A percentile compares a stretch with the other conserved stretches of the same genome.
Evolutionary conservation across 2,329 filamentous ascomycete genomes (phyloP).

Genomic region (Zymoseptoria pseudotritici): DNA sequence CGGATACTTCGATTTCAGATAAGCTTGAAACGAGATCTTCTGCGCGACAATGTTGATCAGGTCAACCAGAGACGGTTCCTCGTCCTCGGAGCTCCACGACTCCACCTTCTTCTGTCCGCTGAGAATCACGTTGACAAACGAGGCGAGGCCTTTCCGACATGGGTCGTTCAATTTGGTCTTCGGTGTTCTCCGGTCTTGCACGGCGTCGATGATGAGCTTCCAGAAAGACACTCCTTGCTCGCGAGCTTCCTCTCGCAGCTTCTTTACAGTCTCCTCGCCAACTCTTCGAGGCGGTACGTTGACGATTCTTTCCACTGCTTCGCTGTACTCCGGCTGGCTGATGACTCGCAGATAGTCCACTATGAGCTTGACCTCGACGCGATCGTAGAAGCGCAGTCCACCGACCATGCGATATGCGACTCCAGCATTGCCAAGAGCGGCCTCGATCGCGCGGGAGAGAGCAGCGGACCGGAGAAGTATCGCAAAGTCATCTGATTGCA

Average conservation of each 20-base stretch:
- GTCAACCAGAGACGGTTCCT: slow-evolving; percentile 34
- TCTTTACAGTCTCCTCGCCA: slow-evolving; percentile 69
- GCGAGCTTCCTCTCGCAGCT: slow-evolving; percentile 70
- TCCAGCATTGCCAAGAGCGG: slow-evolving; percentile 68
- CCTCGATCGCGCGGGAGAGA: slow-evolving; percentile 79
- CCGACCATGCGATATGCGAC: slow-evolving; percentile 90
- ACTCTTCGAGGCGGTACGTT: slow-evolving; percentile 77
- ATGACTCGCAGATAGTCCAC: slow-evolving; percentile 84
- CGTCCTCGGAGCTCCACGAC: slow-evolving; percentile 29
- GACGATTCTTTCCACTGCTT: slow-evolving; percentile 74
- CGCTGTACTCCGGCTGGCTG: slow-evolving; percentile 77
- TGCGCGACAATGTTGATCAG: slow-evolving; percentile 52
- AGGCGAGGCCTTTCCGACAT: slow-evolving; percentile 50
- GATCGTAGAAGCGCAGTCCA: slow-evolving; percentile 85
- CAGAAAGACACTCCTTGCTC: slow-evolving; percentile 63
- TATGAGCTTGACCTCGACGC: slow-evolving; percentile 77
- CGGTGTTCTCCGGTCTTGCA: slow-evolving; percentile 45
- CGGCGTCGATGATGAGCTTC: slow-evolving; percentile 57
- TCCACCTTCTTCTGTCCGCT: slow-evolving; percentile 49
- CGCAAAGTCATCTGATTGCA: slow-evolving; percentile 71
- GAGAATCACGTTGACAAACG: slow-evolving; percentile 54
- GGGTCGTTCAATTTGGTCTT: slow-evolving; percentile 49
- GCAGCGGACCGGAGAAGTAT: slow-evolving; percentile 79
- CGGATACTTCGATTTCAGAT: slow-evolving; percentile 61
- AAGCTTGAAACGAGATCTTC: slow-evolving; percentile 65